Conservation (phyloP, 2,329 filamentous ascomycete species). For the Pezicula neosporulosa region DNA sequence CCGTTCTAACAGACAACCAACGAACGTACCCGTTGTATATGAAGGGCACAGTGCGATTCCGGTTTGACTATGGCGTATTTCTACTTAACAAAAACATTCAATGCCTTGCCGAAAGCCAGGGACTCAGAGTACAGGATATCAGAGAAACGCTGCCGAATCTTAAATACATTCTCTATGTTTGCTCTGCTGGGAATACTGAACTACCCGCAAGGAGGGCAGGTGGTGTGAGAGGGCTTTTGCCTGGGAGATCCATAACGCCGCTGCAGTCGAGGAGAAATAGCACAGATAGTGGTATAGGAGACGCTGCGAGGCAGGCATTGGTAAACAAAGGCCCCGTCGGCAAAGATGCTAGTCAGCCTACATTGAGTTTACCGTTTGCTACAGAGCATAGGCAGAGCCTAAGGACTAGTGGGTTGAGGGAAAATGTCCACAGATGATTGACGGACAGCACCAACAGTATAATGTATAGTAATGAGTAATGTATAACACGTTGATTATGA, state of each 20-base stretch:
- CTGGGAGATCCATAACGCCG: slow-evolving; percentile 29
- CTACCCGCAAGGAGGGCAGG: slow-evolving; percentile 59
- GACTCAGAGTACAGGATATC: slow-evolving; percentile 81
- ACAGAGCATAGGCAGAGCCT: slow-evolving; percentile 20
- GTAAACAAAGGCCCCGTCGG: slow-evolving; percentile 15
- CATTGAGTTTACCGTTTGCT: slow-evolving; percentile 12
- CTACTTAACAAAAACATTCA: slow-evolving; percentile 97
- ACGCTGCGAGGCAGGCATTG: slow-evolving; percentile 20
- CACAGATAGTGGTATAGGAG: slow-evolving; percentile 22
- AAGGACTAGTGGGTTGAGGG: slow-evolving; percentile 29
- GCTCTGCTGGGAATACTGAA: slow-evolving; percentile 71
- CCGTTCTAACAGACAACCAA: slow-evolving; percentile 41
- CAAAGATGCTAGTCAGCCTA: slow-evolving; percentile 1
- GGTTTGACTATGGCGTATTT: slow-evolving; percentile 95
- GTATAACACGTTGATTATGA: too few species aligned
- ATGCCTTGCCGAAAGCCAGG: slow-evolving; percentile 58
- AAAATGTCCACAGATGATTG: slow-evolving; percentile 14
- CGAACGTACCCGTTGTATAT: slow-evolving; percentile 80
- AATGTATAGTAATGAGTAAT: too few species aligned
- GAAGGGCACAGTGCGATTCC: slow-evolving; percentile 70
- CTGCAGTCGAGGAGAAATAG: slow-evolving; percentile 22
- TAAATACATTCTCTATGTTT: slow-evolving; percentile 87
- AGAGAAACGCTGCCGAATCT: slow-evolving; percentile 90
- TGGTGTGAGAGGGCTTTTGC: slow-evolving; percentile 56
- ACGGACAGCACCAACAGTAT: too few species aligned